Conservation (phyloP, 2,329 filamentous ascomycete genomes). For the Canariomyces notabilis region DNA sequence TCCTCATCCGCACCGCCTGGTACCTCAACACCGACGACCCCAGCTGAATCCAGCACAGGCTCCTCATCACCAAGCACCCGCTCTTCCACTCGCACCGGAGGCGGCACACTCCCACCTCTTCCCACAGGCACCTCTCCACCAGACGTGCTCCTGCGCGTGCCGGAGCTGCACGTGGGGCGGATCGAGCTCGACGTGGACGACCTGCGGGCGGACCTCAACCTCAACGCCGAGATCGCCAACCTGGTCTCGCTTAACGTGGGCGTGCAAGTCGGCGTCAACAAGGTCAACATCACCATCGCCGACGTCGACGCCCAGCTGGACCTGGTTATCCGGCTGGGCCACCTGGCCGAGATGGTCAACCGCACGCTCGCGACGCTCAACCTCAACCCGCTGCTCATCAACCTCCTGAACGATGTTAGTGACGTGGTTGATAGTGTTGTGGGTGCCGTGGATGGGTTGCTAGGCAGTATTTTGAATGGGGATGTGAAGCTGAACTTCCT, state of each 20-base stretch:
- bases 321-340: constrained; percentile 53
- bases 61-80: constrained; percentile 14
- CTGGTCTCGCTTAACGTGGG: constrained; percentile 53
- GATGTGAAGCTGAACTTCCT: constrained; percentile 50
- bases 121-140: constrained; percentile 35
- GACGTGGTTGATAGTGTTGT: constrained; percentile 49
- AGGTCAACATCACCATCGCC: constrained; percentile 57
- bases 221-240: constrained; percentile 55
- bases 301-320: constrained; percentile 56
- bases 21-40: constrained; percentile 8
- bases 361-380: constrained; percentile 55
- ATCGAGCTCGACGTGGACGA: constrained; percentile 59
- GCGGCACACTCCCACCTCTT: background rate
- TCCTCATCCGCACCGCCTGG: constrained; percentile 15
- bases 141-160: constrained; percentile 54
- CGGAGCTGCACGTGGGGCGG: constrained; percentile 51
- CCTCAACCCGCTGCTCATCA: constrained; percentile 56
- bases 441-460: constrained; percentile 52
- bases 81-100: constrained; percentile 9
- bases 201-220: constrained; percentile 53
- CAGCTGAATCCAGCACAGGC: constrained; percentile 4
- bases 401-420: constrained; percentile 49
- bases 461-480: constrained; percentile 54
- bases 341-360: constrained; percentile 57
- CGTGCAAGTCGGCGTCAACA: constrained; percentile 43